Evolutionary conservation across 2,329 filamentous ascomycete species (phyloP).

Genomic region (Monilinia laxa): DNA sequence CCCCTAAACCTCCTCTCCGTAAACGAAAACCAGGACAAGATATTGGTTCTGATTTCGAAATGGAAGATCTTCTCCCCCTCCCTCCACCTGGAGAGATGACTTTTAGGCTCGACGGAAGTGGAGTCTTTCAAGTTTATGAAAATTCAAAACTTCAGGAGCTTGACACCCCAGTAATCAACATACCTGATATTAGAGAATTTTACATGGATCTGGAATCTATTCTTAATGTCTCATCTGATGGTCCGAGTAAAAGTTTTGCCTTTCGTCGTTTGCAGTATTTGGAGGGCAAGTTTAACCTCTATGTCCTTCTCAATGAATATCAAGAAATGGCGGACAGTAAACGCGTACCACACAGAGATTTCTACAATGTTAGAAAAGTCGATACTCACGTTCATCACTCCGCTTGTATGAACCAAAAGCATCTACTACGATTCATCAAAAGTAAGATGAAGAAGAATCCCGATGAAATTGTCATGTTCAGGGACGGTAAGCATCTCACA

Average conservation of each 20-base stretch:
- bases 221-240: constrained; percentile 86
- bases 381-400: constrained; percentile 99
- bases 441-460: constrained; percentile 99
- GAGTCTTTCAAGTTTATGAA: constrained; percentile 92
- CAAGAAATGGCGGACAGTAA: constrained; percentile 98
- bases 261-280: constrained; percentile 92
- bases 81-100: constrained; percentile 67
- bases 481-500: constrained; percentile 90
- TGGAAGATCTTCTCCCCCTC: constrained; percentile 73
- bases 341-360: constrained; percentile 94
- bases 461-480: constrained; percentile 87
- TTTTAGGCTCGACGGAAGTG: constrained; percentile 76
- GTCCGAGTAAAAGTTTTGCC: constrained; percentile 94
- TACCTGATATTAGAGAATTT: constrained; percentile 92
- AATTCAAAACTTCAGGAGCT: constrained; percentile 60
- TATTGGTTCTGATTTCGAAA: constrained; percentile 88
- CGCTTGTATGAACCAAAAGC: constrained; percentile 99
- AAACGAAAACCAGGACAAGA: constrained; percentile 83
- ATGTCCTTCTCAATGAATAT: constrained; percentile 90
- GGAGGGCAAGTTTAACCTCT: constrained; percentile 95
- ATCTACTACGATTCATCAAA: constrained; percentile 96
- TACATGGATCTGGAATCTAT: constrained; percentile 92
- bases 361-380: constrained; percentile 98
- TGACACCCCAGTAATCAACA: constrained; percentile 69
- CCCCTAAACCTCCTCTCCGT: constrained; percentile 52